These are phyloP conservation scores for Golubevia sp. DNA, from an alignment of 1,284 basidiomycete genomes.

Conservation along the genomic window DNA sequence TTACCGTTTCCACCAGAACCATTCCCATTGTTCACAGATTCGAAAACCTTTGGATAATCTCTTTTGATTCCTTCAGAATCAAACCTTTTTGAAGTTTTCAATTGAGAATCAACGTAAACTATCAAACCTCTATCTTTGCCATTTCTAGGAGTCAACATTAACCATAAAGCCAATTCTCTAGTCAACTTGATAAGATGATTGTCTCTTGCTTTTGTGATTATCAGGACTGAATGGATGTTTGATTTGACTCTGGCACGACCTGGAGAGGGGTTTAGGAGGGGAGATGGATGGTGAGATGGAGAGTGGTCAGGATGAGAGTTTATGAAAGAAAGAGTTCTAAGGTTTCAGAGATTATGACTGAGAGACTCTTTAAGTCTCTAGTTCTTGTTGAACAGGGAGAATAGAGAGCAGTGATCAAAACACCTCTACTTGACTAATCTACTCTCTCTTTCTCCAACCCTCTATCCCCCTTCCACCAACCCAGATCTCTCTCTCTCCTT, in stretches of 20 bases:
- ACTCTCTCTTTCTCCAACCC: slow-evolving; percentile 1
- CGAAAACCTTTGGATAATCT: slow-evolving; percentile 48
- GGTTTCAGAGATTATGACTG: background rate
- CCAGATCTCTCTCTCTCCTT: background rate
- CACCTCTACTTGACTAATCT: slow-evolving; percentile 10
- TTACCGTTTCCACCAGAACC: background rate
- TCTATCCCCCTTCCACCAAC: background rate
- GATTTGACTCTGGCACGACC: slow-evolving; percentile 89
- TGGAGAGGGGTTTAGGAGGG: slow-evolving; percentile 60
- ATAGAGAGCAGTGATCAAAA: slow-evolving; percentile 7
- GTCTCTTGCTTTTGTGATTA: slow-evolving; percentile 97
- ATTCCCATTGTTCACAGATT: slow-evolving; percentile 8
- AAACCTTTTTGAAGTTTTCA: slow-evolving; percentile 50
- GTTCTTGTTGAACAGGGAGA: slow-evolving; percentile 9
- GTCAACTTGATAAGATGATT: slow-evolving; percentile 95
- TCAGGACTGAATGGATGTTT: slow-evolving; percentile 88
- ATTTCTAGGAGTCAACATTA: slow-evolving; percentile 45
- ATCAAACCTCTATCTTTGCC: slow-evolving; percentile 38
- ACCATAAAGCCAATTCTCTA: slow-evolving; percentile 75
- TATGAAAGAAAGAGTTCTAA: background rate
- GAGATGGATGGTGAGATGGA: background rate
- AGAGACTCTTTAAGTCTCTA: slow-evolving; percentile 11
- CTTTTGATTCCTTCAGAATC: slow-evolving; percentile 43
- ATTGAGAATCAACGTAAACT: slow-evolving; percentile 54
- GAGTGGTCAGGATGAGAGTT: slow-evolving; percentile 7